Evolutionary conservation across 1,139 yeast genomes (phyloP).

Genomic region (Tardiomyces blankii): DNA sequence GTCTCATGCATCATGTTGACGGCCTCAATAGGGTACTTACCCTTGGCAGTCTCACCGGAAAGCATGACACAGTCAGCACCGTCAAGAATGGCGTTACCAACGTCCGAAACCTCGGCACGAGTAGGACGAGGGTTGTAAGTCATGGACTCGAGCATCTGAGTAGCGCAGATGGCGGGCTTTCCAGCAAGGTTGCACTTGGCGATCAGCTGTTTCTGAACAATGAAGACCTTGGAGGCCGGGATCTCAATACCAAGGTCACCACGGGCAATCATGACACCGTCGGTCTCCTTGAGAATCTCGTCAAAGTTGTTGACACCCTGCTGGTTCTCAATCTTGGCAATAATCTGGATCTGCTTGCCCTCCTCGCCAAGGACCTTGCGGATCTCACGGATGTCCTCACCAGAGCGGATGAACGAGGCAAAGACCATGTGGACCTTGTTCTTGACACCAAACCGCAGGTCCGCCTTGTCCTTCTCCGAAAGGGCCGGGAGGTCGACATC

Average conservation of each 20-base stretch:
- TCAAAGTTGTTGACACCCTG: constrained; percentile 99
- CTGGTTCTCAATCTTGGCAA: constrained; percentile 96
- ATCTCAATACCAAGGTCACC: constrained; percentile 99
- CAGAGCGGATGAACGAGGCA: constrained; percentile 97
- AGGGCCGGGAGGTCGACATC: constrained; percentile 98
- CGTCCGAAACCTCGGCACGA: constrained; percentile 99
- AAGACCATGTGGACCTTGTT: constrained; percentile 96
- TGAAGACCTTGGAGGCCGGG: constrained; percentile 97
- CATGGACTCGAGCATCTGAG: constrained; percentile 99
- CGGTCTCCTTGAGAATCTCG: constrained; percentile 86
- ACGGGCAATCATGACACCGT: constrained; percentile 99
- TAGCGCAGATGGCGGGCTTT: constrained; percentile 98
- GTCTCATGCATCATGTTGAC: constrained; percentile 99
- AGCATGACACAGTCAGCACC: constrained; percentile 99
- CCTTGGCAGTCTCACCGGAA: constrained; percentile 99
- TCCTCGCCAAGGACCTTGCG: constrained; percentile 94
- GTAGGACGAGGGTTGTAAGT: constrained; percentile 99
- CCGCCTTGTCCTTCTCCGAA: constrained; percentile 90
- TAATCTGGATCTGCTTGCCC: constrained; percentile 91
- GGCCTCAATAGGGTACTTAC: constrained; percentile 94
- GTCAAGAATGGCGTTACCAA: constrained; percentile 96
- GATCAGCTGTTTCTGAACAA: constrained; percentile 97
- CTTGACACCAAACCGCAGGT: constrained; percentile 88
- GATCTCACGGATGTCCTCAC: constrained; percentile 78
- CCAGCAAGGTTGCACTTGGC: constrained; percentile 99